These are phyloP conservation scores for Gentiana straminea DNA, from an alignment of 257 asterid genomes.

Conservation along the genomic window DNA sequence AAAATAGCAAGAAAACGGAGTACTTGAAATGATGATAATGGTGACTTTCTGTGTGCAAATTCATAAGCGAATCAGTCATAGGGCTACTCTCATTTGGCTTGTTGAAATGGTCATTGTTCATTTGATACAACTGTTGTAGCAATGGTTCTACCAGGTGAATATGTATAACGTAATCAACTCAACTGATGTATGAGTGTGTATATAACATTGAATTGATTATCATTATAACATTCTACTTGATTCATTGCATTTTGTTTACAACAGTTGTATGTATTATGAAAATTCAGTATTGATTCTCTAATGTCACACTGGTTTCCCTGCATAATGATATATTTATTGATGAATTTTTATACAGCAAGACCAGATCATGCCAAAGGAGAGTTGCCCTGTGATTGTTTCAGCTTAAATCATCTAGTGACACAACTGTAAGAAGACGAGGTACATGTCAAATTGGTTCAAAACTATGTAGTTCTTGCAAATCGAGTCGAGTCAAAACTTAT, in stretches of 20 bases:
- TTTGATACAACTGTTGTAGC: neutral
- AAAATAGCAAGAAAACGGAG: neutral
- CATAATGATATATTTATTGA: neutral
- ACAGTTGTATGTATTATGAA: no score
- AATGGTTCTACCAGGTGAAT: neutral
- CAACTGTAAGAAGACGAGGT: no score
- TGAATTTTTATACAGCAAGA: neutral
- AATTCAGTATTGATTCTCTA: no score
- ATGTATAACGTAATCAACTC: no score
- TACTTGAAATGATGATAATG: neutral
- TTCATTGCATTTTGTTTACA: no score
- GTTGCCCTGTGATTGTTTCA: slow-evolving; percentile 41
- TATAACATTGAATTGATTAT: no score
- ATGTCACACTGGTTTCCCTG: no score
- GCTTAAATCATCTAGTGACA: slow-evolving; percentile 12
- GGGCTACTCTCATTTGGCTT: slow-evolving; percentile 51
- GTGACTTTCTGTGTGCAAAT: neutral
- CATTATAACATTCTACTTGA: no score
- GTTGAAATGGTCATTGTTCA: slow-evolving; percentile 2
- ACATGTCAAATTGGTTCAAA: no score
- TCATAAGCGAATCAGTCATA: slow-evolving; percentile 29
- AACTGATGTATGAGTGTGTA: no score
- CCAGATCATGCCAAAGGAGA: slow-evolving; percentile 53
- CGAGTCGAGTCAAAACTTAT: no score
- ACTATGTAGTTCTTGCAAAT: no score